These are phyloP conservation scores for Triangularia setosa DNA, from an alignment of 2,329 filamentous ascomycete species.

Conservation along the genomic window DNA sequence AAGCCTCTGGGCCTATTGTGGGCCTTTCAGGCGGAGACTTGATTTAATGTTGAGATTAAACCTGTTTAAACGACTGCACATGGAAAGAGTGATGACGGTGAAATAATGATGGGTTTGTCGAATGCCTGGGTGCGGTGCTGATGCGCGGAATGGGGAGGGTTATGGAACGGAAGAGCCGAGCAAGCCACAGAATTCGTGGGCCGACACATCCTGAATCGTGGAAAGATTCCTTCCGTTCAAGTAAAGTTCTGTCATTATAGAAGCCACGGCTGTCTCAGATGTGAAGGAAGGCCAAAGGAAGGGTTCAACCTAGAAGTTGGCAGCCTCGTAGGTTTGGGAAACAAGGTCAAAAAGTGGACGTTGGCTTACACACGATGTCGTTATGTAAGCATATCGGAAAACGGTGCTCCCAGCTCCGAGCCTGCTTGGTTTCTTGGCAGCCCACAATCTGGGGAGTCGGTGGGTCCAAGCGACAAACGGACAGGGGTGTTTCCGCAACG, in stretches of 20 bases:
- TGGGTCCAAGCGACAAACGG: constrained; percentile 9
- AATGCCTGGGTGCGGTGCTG: not conserved
- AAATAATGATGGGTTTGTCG: not conserved
- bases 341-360: not conserved
- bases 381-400: not conserved
- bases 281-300: no score
- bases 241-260: not conserved
- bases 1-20: not conserved
- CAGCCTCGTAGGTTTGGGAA: not conserved
- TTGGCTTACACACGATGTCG: not conserved
- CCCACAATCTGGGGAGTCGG: not conserved
- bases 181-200: not conserved
- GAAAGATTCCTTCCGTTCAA: not conserved
- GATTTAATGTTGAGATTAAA: not conserved
- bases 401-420: not conserved
- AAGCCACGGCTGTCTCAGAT: not conserved
- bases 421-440: not conserved
- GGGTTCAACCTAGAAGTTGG: not conserved
- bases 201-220: not conserved
- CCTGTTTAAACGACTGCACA: not conserved
- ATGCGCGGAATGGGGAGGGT: not conserved
- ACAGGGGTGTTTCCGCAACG: constrained; percentile 34
- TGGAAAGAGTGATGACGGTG: not conserved
- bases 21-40: not conserved
- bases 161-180: not conserved